A percentile compares a stretch with the other conserved stretches of the same genome.
Evolutionary conservation across 164 flowering plant species (phyloP).

Genomic region (Vitis riparia): DNA sequence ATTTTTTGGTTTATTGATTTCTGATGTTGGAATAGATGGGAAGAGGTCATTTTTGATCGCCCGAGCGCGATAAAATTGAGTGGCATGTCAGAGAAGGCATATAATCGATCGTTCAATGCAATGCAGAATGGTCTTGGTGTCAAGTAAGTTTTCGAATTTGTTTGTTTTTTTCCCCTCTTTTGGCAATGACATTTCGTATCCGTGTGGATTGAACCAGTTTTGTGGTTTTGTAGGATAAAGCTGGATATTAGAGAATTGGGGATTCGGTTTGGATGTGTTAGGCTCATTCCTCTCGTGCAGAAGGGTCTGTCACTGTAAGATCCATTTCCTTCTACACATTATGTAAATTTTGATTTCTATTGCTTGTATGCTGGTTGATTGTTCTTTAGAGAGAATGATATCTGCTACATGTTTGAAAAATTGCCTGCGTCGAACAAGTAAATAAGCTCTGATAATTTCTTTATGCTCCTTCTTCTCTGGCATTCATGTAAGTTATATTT

Average conservation of each 20-base stretch:
- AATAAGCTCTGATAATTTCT: neutral
- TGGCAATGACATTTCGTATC: neutral
- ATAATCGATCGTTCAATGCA: slow-evolving; percentile 73
- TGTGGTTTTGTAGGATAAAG: slow-evolving; percentile 48
- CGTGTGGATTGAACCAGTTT: slow-evolving; percentile 4
- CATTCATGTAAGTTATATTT: neutral
- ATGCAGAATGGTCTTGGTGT: slow-evolving; percentile 83
- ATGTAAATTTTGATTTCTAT: neutral
- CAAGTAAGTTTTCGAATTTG: slow-evolving; percentile 46
- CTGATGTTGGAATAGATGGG: slow-evolving; percentile 23
- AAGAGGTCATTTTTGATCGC: slow-evolving; percentile 67
- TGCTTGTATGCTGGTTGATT: neutral
- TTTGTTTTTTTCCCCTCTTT: neutral
- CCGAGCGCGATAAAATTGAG: slow-evolving; percentile 66
- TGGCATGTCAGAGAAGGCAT: slow-evolving; percentile 97
- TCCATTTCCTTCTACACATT: neutral
- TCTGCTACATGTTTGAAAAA: slow-evolving; percentile 15
- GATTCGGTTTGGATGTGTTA: slow-evolving; percentile 90
- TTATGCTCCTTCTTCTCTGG: neutral
- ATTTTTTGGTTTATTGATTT: neutral
- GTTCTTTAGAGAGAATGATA: neutral
- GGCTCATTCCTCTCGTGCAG: slow-evolving; percentile 75
- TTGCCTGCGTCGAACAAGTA: neutral
- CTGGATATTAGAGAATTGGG: slow-evolving; percentile 87
- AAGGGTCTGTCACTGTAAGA: slow-evolving; percentile 79